phyloP scores from a whole-genome alignment of 352 stramenopile genomes.

The Globisporangium uncinulatum region DNA sequence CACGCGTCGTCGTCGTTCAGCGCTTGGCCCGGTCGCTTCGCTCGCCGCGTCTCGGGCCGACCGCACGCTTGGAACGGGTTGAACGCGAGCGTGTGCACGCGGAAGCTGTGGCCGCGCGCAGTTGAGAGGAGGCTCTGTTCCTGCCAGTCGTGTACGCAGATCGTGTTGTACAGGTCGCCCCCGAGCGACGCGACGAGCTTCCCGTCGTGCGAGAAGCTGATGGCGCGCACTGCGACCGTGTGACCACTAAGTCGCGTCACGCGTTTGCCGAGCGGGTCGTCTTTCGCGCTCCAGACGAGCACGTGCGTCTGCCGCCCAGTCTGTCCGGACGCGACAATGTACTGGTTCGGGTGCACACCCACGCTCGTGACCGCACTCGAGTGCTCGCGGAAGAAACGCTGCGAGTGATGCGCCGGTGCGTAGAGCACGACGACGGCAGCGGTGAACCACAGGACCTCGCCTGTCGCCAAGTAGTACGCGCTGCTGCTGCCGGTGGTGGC shows the following conservation, averaged over 20 bases:
- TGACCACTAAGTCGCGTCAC: slow-evolving; percentile 51
- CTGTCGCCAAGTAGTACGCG: slow-evolving; percentile 46
- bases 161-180: slow-evolving; percentile 74
- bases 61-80: slow-evolving; percentile 70
- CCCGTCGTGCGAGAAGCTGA: slow-evolving; percentile 70
- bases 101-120: slow-evolving; percentile 57
- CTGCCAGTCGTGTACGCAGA: slow-evolving; percentile 72
- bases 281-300: slow-evolving; percentile 63
- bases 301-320: slow-evolving; percentile 46
- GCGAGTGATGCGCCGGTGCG: slow-evolving; percentile 36
- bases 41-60: slow-evolving; percentile 37
- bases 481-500: slow-evolving; percentile 20
- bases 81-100: slow-evolving; percentile 57
- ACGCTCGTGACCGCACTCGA: slow-evolving; percentile 53
- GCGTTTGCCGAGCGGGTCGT: slow-evolving; percentile 46
- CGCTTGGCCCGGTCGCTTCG: slow-evolving; percentile 51
- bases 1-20: slow-evolving; percentile 64
- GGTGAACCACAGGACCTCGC: slow-evolving; percentile 64
- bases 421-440: slow-evolving; percentile 56
- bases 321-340: slow-evolving; percentile 59
- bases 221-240: slow-evolving; percentile 43
- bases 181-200: slow-evolving; percentile 62
- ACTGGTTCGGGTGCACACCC: slow-evolving; percentile 49
- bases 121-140: slow-evolving; percentile 48
- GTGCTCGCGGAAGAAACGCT: slow-evolving; percentile 59